phyloP scores from a whole-genome alignment of 108 stramenopile genomes.

The Skeletonema costatum region DNA sequence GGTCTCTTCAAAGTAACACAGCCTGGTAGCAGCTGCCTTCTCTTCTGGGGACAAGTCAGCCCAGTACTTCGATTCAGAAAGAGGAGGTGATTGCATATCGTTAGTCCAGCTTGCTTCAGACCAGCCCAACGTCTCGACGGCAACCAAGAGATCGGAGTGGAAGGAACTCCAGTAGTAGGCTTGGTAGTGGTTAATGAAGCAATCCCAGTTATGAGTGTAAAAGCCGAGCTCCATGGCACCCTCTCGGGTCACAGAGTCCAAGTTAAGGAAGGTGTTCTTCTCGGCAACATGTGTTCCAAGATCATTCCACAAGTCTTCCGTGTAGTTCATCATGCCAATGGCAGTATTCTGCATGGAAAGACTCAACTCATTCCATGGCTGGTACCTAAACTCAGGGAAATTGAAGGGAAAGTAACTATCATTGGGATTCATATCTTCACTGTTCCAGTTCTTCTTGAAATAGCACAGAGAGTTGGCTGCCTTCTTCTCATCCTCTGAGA shows the following conservation, averaged over 20 bases:
- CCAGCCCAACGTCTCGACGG: slow-evolving; percentile 48
- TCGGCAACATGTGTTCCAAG: slow-evolving; percentile 35
- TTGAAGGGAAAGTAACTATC: slow-evolving; percentile 31
- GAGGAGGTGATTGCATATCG: slow-evolving; percentile 5
- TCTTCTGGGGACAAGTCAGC: slow-evolving; percentile 43
- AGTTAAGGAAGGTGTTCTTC: slow-evolving; percentile 43
- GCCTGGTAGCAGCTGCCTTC: slow-evolving; percentile 38
- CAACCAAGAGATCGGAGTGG: slow-evolving; percentile 28
- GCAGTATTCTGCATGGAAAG: slow-evolving; percentile 13
- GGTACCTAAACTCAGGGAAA: slow-evolving; percentile 42
- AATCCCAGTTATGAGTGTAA: slow-evolving; percentile 56
- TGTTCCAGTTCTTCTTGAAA: slow-evolving; percentile 56
- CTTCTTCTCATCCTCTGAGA: slow-evolving; percentile 26
- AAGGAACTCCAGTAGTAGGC: slow-evolving; percentile 52
- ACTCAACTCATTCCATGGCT: slow-evolving; percentile 41
- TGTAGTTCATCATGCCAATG: slow-evolving; percentile 26
- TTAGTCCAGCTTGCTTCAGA: slow-evolving; percentile 44
- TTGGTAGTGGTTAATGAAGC: slow-evolving; percentile 59
- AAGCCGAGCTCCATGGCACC: slow-evolving; percentile 52
- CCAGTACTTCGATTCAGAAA: slow-evolving; percentile 42
- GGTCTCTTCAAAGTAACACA: slow-evolving; percentile 56
- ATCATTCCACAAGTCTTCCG: slow-evolving; percentile 32
- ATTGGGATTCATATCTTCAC: slow-evolving; percentile 45
- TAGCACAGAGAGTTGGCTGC: slow-evolving; percentile 49
- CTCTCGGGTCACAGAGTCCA: slow-evolving; percentile 22